Base-by-base conservation (phyloP, 2,329 filamentous ascomycete species). In the Phialophora chinensis region DNA sequence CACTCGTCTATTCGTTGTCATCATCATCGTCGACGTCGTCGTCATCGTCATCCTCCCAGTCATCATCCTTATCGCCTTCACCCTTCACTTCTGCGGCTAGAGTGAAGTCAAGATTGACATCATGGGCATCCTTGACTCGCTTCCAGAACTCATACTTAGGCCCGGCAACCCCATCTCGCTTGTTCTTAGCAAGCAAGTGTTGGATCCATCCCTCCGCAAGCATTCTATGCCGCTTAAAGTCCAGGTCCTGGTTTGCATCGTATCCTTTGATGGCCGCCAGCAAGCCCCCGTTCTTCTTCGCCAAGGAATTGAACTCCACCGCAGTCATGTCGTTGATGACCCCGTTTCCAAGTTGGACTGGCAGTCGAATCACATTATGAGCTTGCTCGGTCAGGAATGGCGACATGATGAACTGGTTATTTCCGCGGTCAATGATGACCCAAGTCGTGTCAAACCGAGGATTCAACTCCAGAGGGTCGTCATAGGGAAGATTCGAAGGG, bases 401-500 rank as follows among this genome's bases (percentile, higher is more conserved):
- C 7, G 47, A 55, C 57, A 65, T 60, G 25, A 54, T 62, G 38
- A 60, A 68, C 52, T 68, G 58, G 27, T 68, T 68, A 49, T 65
- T 42, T 42, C 62, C 62, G 14, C 59, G 61, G 29, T 65, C 54
- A 6, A 68, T 42, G 11, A 65, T 3, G 3, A 60, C 57, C 58
- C 60, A 68, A 4, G n/a, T 55, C 12, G n/a, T 60, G 38, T 62
- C 35, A 42, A 65, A 29, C 2, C 35, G 38, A 12, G 35, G 33
- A 52, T 29, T 42, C 17, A 55, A 12, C 27, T 31, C 53, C 53
- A 55, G 17, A 20, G 53, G 29, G 8, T 33, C 25, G n/a, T 55
- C 29, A 27, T 14, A 6, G 23, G 25, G 52, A 17, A 5, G 12
- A 7, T 31, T 27, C 27, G 23, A n/a, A 31, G 29, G 29, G 53